phyloP scores from a whole-genome alignment of 2,329 filamentous ascomycete genomes.

The Samsoniella hepiali region DNA sequence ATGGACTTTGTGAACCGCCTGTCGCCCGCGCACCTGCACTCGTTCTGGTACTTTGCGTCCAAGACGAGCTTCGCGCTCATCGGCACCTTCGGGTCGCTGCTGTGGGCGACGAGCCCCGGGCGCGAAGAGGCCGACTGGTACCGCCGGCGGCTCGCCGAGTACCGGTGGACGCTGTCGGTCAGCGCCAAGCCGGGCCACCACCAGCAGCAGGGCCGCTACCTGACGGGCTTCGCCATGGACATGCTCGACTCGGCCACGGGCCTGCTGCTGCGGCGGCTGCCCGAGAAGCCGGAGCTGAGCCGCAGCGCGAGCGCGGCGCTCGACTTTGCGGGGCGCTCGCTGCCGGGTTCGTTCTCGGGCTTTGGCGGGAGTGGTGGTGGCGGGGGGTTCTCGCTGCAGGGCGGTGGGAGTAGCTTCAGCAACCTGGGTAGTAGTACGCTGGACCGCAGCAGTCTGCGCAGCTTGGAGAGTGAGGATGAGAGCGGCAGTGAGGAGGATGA shows the following conservation, averaged over 20 bases:
- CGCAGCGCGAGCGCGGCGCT: constrained; percentile 45
- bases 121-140: constrained; percentile 93
- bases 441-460: constrained; percentile 42
- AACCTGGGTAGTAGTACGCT: constrained; percentile 37
- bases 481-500: constrained; percentile 48
- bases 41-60: constrained; percentile 89
- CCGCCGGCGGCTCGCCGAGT: constrained; percentile 77
- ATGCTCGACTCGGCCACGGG: constrained; percentile 72
- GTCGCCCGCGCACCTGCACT: constrained; percentile 77
- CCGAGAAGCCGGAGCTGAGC: constrained; percentile 64
- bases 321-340: constrained; percentile 42
- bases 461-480: constrained; percentile 50
- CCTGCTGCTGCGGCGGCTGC: constrained; percentile 64
- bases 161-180: constrained; percentile 89
- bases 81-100: constrained; percentile 84
- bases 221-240: constrained; percentile 71
- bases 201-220: constrained; percentile 48
- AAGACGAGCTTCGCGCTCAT: constrained; percentile 93
- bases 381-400: constrained; percentile 30
- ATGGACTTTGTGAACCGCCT: constrained; percentile 98
- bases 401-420: constrained; percentile 34
- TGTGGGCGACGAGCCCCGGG: constrained; percentile 85
- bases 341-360: constrained; percentile 31
- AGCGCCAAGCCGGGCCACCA: constrained; percentile 63
- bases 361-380: constrained; percentile 20